Conservation (phyloP, 495 filamentous ascomycete species). For the Hypoxylon cercidicola region DNA sequence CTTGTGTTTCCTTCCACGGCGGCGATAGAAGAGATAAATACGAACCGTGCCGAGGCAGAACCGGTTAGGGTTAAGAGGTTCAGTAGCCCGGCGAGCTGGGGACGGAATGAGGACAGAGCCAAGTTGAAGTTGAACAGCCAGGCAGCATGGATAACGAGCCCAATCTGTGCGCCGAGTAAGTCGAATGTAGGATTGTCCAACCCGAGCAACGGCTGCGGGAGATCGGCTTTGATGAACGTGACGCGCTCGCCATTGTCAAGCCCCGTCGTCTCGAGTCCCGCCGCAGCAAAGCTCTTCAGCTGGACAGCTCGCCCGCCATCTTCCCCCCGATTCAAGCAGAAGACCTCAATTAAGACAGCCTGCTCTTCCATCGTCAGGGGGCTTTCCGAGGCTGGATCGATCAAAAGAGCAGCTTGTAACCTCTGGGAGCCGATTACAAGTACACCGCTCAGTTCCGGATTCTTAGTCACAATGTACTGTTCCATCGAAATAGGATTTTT, state of each 20-base stretch:
- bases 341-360: constrained; percentile 51
- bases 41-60: constrained; percentile 43
- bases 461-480: constrained; percentile 52
- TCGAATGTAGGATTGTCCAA: constrained; percentile 46
- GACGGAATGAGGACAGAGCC: constrained; percentile 60
- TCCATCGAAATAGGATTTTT: constrained; percentile 68
- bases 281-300: constrained; percentile 36
- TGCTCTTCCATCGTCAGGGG: constrained; percentile 43
- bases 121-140: constrained; percentile 72
- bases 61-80: constrained; percentile 32
- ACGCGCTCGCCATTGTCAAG: constrained; percentile 39
- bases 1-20: constrained; percentile 40
- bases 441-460: constrained; percentile 58
- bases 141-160: constrained; percentile 63
- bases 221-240: constrained; percentile 60
- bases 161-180: constrained; percentile 36
- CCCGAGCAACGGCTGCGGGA: constrained; percentile 55
- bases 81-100: constrained; percentile 55
- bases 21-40: constrained; percentile 57
- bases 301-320: not conserved
- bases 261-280: not conserved
- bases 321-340: constrained; percentile 56
- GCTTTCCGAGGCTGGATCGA: constrained; percentile 54
- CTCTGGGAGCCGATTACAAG: constrained; percentile 61
- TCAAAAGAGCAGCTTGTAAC: constrained; percentile 62